Conservation (phyloP, 371 early-diverging fungal species). For the Mortierella sp. region DNA sequence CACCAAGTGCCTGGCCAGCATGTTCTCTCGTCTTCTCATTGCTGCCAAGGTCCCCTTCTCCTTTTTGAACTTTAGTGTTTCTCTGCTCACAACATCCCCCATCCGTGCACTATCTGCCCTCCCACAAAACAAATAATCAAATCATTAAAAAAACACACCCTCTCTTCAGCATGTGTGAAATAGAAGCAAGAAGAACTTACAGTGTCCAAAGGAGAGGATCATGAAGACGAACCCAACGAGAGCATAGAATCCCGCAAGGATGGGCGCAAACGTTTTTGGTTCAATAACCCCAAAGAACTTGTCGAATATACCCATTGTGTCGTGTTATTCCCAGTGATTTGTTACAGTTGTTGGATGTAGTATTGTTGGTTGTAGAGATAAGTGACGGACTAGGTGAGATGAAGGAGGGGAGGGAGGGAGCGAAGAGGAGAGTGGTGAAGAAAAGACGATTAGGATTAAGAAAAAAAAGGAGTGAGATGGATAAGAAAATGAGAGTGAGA, state of each 20-base stretch:
- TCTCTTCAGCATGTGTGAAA: neutral
- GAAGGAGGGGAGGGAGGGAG: neutral
- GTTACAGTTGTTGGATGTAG: neutral
- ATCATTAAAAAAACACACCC: too few species aligned
- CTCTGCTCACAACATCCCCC: too few species aligned
- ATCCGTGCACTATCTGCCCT: too few species aligned
- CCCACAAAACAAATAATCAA: too few species aligned
- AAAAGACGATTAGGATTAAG: neutral
- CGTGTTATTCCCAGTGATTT: neutral
- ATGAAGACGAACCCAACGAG: conserved; percentile 37
- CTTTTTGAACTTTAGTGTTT: too few species aligned
- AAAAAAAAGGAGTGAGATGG: neutral
- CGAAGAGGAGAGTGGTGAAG: neutral
- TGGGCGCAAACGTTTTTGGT: conserved; percentile 24
- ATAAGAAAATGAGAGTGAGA: neutral
- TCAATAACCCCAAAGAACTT: conserved; percentile 42
- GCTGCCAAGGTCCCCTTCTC: too few species aligned
- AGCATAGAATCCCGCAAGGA: conserved; percentile 31
- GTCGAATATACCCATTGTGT: conserved; percentile 33
- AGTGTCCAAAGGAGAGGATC: conserved; percentile 51
- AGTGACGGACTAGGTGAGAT: neutral
- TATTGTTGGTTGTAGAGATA: neutral
- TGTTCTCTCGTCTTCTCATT: too few species aligned
- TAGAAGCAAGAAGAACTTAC: conserved; percentile 21
- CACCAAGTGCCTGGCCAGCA: too few species aligned